phyloP scores from a whole-genome alignment of 345 rosid genomes.

The Cardamine resedifolia region DNA sequence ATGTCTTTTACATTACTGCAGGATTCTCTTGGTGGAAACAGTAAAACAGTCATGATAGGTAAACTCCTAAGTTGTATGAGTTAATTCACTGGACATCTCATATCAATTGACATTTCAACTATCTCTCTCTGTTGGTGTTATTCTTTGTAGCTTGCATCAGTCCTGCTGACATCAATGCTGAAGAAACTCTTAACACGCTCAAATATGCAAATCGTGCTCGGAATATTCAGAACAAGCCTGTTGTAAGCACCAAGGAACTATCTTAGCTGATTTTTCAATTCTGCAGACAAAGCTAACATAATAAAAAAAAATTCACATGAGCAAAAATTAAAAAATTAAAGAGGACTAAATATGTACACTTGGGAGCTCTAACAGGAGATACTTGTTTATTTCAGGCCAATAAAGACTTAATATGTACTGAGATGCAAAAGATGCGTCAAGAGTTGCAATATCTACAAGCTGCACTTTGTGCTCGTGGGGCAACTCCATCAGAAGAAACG shows the following conservation, averaged over 20 bases:
- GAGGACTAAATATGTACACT: not conserved
- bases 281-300: not conserved
- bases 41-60: constrained; percentile 89
- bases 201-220: constrained; percentile 91
- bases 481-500: constrained; percentile 51
- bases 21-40: constrained; percentile 90
- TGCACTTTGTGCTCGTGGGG: constrained; percentile 61
- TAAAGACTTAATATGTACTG: constrained; percentile 67
- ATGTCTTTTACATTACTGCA: constrained; percentile 36
- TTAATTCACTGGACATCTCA: not conserved
- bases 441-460: constrained; percentile 65
- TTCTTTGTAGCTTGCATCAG: constrained; percentile 69
- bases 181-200: constrained; percentile 76
- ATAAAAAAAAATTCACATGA: not conserved
- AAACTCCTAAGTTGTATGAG: constrained; percentile 16
- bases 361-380: constrained; percentile 8
- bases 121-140: not conserved
- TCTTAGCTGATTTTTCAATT: not conserved
- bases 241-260: constrained; percentile 49
- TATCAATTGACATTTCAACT: not conserved
- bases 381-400: constrained; percentile 49
- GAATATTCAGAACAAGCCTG: constrained; percentile 78
- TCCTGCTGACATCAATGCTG: constrained; percentile 83
- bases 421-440: constrained; percentile 76
- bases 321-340: not conserved